Base-by-base conservation (phyloP, 2,329 filamentous ascomycete genomes). In the Tolypocladium sp. region DNA sequence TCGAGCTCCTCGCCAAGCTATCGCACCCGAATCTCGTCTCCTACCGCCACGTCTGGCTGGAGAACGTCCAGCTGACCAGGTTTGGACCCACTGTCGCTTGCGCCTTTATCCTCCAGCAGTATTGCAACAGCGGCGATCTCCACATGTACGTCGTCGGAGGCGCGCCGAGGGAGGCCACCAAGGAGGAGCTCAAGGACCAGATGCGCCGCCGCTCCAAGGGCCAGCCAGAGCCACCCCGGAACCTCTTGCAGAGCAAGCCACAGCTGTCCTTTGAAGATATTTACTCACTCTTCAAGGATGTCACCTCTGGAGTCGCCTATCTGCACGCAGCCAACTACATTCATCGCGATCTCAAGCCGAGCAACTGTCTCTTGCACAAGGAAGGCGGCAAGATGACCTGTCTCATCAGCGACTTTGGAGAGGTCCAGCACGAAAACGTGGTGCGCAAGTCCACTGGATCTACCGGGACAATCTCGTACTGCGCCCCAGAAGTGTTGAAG, bases 381-480 rank as follows among this genome's bases (percentile, higher is more conserved):
- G 89, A 87, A 61, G 88, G 87, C 30, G 82, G 82, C 55, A 87
- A 86, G 46, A 77, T 92, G 13, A 84, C 82, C 57, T 96, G 96
- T 54, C 79, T 99, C 20, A 96, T 99, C 59, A 97, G 93, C 71
- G 94, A 99, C 71, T 99, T 99, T 75, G 94, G 95, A 46, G 94
- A 99, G 72, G 93, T 97, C 0, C 95, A 99, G 70, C 82, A 87
- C 2, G 90, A 92, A 64, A 89, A 93, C 67, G 83, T 84, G 0
- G 84, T 86, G 20, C 86, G 94, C n/a, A 90, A 89, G 60, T 96
- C 92, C 0, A 96, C 92, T 0, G 94, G 94, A 1, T 89, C 92
- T 0, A 99, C 94, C 0, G 94, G 94, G 1, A 99, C 94, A 0
- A 94, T 99, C 53, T 97, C 93, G 0, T 99, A 97, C 73, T 99